Base-by-base conservation (phyloP, 2,329 filamentous ascomycete species). In the Fusarium stilboides region DNA sequence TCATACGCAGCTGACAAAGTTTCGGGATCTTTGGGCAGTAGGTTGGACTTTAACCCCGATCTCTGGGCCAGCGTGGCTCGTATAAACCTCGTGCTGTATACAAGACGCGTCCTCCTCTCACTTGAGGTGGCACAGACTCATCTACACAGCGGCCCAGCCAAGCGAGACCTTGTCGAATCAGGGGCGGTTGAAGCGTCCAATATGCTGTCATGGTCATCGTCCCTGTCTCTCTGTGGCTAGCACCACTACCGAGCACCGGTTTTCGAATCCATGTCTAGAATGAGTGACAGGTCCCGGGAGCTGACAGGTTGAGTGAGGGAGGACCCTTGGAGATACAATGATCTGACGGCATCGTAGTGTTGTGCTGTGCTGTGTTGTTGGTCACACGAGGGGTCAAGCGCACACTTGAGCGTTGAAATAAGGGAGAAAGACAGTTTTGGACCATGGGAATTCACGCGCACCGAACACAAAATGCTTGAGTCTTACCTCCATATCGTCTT, bases 401-500 rank as follows among this genome's bases (percentile, higher is more conserved):
- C 56, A 49, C 44, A 51, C 68, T 62, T 54, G 44, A 57, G 49
- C 61, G 42, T 49, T 28, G 45, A 46, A 31, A 42, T 26, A 28
- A 24, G 49, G 51, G 52, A 42, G 50, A 36, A 43, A 42, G 44
- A 22, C 44, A 20, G 37, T 20, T 20, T 22, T 40, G n/a, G n/a
- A 19, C 24, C 31, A 33, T 26, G 44, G 31, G 22, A 53, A 36
- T 36, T 28, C 54, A 50, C 22, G 22, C 60, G 52, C 42, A 39
- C 33, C 28, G 36, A 52, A 42, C 43, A 47, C 46, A 20, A 50
- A 44, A 39, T 39, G 15, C 61, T 34, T 51, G 28, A 52, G 40
- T 69, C 66, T 69, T 71, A 70, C 68, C 68, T 70, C 68, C 68
- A 70, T 70, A 24, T 54, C 31, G 62, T 22, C 22, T 45, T 63